Conservation (phyloP, 768 basidiomycete species). For the Boletus bicolor region DNA sequence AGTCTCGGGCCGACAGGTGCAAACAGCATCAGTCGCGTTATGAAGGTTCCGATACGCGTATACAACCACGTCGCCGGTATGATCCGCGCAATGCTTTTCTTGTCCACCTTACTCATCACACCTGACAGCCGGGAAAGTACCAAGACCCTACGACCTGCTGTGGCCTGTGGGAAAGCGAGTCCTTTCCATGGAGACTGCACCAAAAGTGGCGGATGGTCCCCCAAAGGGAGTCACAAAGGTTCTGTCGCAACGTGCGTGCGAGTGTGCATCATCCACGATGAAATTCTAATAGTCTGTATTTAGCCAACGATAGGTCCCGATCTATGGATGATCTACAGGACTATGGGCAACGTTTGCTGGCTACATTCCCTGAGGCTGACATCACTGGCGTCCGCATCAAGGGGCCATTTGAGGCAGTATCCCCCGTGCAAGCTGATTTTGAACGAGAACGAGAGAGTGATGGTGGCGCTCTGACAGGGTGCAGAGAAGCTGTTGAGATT, state of each 20-base stretch:
- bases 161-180: slow-evolving; percentile 62
- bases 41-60: slow-evolving; percentile 88
- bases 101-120: slow-evolving; percentile 1
- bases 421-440: slow-evolving; percentile 22
- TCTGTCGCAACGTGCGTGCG: slow-evolving; percentile 16
- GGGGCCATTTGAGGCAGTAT: slow-evolving; percentile 23
- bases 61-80: slow-evolving; percentile 84
- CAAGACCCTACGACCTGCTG: slow-evolving; percentile 75
- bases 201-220: slow-evolving; percentile 26
- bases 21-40: slow-evolving; percentile 65
- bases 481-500: slow-evolving; percentile 86
- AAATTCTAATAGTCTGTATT: not conserved
- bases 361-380: slow-evolving; percentile 39
- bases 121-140: slow-evolving; percentile 47
- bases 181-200: slow-evolving; percentile 27
- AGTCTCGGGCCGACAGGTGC: slow-evolving; percentile 35
- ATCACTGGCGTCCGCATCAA: slow-evolving; percentile 26
- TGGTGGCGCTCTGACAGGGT: slow-evolving; percentile 47
- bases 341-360: slow-evolving; percentile 53
- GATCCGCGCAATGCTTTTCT: slow-evolving; percentile 17
- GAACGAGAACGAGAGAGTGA: slow-evolving; percentile 41
- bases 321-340: slow-evolving; percentile 47
- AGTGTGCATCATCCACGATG: not conserved
- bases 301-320: slow-evolving; percentile 13
- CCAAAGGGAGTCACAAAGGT: slow-evolving; percentile 6